Evolutionary conservation across 768 basidiomycete genomes (phyloP).

Genomic region (Phaeotremella skinneri): DNA sequence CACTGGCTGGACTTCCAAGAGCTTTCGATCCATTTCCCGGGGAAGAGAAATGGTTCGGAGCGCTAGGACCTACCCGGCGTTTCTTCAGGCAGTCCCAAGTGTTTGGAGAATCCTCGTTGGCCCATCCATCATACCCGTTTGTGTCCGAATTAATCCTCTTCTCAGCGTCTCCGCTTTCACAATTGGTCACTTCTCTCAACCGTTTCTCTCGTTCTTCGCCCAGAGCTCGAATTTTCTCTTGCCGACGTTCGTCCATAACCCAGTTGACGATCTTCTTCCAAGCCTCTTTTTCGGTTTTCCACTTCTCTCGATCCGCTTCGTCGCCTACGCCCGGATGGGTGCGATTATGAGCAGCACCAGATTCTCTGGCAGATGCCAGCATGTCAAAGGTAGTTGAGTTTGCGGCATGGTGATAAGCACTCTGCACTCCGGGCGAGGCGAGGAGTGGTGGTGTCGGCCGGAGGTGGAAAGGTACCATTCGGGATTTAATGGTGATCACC

Average conservation of each 20-base stretch:
- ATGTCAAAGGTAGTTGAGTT: constrained; percentile 33
- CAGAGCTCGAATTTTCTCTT: constrained; percentile 36
- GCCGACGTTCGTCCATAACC: constrained; percentile 44
- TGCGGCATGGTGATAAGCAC: constrained; percentile 39
- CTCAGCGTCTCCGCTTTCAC: neutral
- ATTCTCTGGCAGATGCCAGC: constrained; percentile 30
- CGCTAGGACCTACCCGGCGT: constrained; percentile 2
- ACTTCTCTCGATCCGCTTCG: constrained; percentile 16
- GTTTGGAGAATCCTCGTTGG: constrained; percentile 6
- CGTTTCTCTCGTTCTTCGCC: constrained; percentile 38
- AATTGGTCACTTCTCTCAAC: constrained; percentile 22
- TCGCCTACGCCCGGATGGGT: constrained; percentile 39
- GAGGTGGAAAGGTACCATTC: constrained; percentile 33
- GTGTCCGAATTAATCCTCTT: neutral
- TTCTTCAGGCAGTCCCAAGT: constrained; percentile 23
- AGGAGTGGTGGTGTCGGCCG: constrained; percentile 38
- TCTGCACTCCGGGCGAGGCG: constrained; percentile 24
- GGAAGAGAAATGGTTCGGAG: too few relatives aligned
- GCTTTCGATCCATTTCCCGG: neutral
- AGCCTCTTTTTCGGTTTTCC: constrained; percentile 37
- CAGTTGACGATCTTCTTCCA: constrained; percentile 47
- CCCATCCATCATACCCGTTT: neutral
- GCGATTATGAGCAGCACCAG: constrained; percentile 30
- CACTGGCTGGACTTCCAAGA: neutral
- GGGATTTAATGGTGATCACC: constrained; percentile 40